Conservation (phyloP, 1,284 basidiomycete genomes). For the Puccinia horiana region DNA sequence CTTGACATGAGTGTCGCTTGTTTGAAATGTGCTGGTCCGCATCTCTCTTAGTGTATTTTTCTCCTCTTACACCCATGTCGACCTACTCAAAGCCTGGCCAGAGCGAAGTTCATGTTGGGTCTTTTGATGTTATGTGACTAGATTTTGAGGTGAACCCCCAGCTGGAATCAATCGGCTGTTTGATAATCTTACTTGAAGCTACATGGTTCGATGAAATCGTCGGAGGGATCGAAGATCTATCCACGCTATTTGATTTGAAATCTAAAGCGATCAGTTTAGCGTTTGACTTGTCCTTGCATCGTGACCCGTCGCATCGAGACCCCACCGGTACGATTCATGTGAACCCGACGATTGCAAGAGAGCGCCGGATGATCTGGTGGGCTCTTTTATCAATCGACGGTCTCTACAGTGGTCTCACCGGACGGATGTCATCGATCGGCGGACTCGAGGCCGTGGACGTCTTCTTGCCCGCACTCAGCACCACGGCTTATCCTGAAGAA, state of each 20-base stretch:
- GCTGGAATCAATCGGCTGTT: constrained; percentile 39
- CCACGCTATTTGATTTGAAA: constrained; percentile 33
- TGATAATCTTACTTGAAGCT: constrained; percentile 43
- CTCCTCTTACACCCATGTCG: not conserved
- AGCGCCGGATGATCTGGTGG: constrained; percentile 47
- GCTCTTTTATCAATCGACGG: constrained; percentile 48
- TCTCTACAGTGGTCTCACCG: constrained; percentile 40
- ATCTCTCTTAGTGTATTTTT: not conserved
- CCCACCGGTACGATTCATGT: constrained; percentile 17
- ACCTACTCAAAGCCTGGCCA: not conserved
- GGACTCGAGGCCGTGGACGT: constrained; percentile 44
- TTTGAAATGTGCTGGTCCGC: constrained; percentile 43
- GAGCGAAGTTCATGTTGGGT: not conserved
- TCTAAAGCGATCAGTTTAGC: constrained; percentile 47
- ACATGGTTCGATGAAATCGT: constrained; percentile 43
- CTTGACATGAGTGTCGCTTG: constrained; percentile 42
- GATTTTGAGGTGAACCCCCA: constrained; percentile 39
- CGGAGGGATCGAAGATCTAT: constrained; percentile 40
- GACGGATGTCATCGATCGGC: constrained; percentile 29
- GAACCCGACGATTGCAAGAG: constrained; percentile 13
- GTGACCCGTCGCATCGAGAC: constrained; percentile 45
- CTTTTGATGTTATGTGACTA: constrained; percentile 3
- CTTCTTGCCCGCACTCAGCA: constrained; percentile 43
- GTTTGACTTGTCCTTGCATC: constrained; percentile 37
- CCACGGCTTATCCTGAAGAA: constrained; percentile 24